Evolutionary conservation across 176 grass and related monocot genomes (phyloP), one percentile per base, ranked within the genome.

Genomic region (Raddia guianensis): DNA sequence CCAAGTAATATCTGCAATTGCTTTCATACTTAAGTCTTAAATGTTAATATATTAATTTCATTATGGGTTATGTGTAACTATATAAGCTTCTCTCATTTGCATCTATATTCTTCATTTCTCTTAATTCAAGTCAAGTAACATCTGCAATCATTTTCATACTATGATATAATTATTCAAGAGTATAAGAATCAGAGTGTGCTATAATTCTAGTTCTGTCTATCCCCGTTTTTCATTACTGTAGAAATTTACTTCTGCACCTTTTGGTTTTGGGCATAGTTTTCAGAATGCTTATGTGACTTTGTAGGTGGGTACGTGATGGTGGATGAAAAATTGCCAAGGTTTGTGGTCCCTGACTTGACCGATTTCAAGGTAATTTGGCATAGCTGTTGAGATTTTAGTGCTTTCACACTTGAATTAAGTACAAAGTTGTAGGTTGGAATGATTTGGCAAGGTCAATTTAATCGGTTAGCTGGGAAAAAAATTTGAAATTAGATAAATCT

Each of bases 231-330:
- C 18, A 40, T 35, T 49, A 72, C 13, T 43, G 45, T 50, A 21
- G 9, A 34, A 35, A 40, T 73, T 47, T 69, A 64, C 46, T 53
- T 49, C 0, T 11, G 0, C 73, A 34, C 8, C 13, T 19, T 56
- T 56, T 56, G 54, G 54, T 59, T 70, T 74, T 80, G 8, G 46
- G 55, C 19, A 50, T 49, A 43, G 60, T 70, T 72, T 72, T 81
- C 16, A 63, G 78, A 89, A 13, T 8, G 18, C 49, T 46, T 14
- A 49, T 34, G 12, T 68, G 56, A 53, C 79, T 87, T 66, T 21
- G 45, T 86, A 94, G 95, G 95, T 91, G 95, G 95, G 35, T 98
- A 94, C 70, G 95, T 98, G n/a, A 77, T 94, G 66, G 83, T 98
- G 55, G 92, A 98, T 70, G 95, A 94, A 27, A 98, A 98, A 62